Evolutionary conservation across 2,329 filamentous ascomycete genomes (phyloP).

Genomic region (Aaosphaeria pasadenensis): DNA sequence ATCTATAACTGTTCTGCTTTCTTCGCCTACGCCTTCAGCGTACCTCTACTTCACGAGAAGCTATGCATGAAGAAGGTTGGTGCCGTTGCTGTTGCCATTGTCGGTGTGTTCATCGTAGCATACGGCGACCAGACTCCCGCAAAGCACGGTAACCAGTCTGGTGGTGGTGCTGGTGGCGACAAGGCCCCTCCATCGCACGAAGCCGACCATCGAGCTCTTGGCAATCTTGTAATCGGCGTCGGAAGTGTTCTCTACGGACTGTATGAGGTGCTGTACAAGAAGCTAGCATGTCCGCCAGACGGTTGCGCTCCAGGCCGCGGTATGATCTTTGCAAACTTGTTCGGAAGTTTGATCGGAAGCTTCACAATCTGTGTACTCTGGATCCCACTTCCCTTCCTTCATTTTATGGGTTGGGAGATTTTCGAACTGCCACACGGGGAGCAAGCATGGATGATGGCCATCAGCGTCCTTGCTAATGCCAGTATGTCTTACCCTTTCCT

Average conservation of each 20-base stretch:
- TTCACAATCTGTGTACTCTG: constrained; percentile 88
- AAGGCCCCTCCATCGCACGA: constrained; percentile 47
- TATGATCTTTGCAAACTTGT: constrained; percentile 92
- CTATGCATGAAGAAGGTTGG: constrained; percentile 80
- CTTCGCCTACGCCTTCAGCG: constrained; percentile 96
- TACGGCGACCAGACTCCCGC: constrained; percentile 70
- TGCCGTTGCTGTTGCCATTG: constrained; percentile 81
- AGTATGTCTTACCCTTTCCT: constrained; percentile 48
- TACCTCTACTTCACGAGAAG: constrained; percentile 83
- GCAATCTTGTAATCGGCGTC: constrained; percentile 87
- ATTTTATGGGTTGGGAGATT: constrained; percentile 71
- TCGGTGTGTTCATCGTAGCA: constrained; percentile 89
- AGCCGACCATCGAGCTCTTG: constrained; percentile 68
- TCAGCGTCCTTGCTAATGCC: constrained; percentile 84
- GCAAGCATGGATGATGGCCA: constrained; percentile 73
- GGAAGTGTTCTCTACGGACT: constrained; percentile 93
- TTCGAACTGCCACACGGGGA: constrained; percentile 79
- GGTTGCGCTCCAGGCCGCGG: constrained; percentile 81
- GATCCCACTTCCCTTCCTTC: constrained; percentile 84
- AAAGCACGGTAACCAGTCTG: constrained; percentile 56
- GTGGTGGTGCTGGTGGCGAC: constrained; percentile 52
- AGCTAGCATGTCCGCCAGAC: constrained; percentile 86
- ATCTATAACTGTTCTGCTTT: constrained; percentile 99
- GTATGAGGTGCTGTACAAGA: constrained; percentile 97
- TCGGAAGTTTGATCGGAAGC: constrained; percentile 79